These are phyloP conservation scores for Lentinula sp. DNA, from an alignment of 768 basidiomycete species.

Conservation along the genomic window DNA sequence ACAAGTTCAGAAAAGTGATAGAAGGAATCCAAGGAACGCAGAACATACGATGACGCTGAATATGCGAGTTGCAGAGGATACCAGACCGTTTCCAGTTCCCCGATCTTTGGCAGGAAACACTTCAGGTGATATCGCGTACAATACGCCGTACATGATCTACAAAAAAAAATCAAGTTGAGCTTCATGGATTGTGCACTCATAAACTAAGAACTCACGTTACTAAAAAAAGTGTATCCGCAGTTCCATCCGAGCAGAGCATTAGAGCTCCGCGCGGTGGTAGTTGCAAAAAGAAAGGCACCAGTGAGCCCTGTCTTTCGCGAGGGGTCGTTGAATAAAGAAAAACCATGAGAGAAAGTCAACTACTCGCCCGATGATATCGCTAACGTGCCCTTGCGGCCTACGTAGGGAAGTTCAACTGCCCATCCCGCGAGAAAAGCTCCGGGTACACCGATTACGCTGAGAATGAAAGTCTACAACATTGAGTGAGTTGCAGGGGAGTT, in stretches of 20 bases:
- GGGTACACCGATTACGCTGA: slow-evolving; percentile 63
- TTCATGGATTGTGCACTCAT: neutral
- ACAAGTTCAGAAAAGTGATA: no score
- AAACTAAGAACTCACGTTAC: slow-evolving; percentile 35
- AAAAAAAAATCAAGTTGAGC: neutral
- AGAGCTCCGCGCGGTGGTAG: slow-evolving; percentile 68
- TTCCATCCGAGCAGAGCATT: slow-evolving; percentile 74
- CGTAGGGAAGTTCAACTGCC: slow-evolving; percentile 55
- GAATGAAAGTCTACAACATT: slow-evolving; percentile 55
- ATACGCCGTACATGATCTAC: slow-evolving; percentile 72
- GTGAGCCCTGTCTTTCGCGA: slow-evolving; percentile 55
- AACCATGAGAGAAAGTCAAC: slow-evolving; percentile 6
- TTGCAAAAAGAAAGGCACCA: slow-evolving; percentile 67
- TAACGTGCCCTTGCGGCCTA: slow-evolving; percentile 66
- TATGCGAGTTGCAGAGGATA: slow-evolving; percentile 51
- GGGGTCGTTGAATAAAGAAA: slow-evolving; percentile 37
- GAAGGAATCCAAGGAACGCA: neutral
- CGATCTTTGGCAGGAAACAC: slow-evolving; percentile 68
- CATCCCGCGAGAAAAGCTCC: slow-evolving; percentile 69
- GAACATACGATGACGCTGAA: slow-evolving; percentile 62
- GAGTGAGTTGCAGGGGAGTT: neutral
- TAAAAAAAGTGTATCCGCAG: slow-evolving; percentile 64
- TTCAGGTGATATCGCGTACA: slow-evolving; percentile 67
- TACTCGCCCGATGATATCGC: slow-evolving; percentile 56
- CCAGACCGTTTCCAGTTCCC: slow-evolving; percentile 66